These are phyloP conservation scores for Blastocystis sp. DNA, from an alignment of 352 stramenopile species.

Conservation along the genomic window DNA sequence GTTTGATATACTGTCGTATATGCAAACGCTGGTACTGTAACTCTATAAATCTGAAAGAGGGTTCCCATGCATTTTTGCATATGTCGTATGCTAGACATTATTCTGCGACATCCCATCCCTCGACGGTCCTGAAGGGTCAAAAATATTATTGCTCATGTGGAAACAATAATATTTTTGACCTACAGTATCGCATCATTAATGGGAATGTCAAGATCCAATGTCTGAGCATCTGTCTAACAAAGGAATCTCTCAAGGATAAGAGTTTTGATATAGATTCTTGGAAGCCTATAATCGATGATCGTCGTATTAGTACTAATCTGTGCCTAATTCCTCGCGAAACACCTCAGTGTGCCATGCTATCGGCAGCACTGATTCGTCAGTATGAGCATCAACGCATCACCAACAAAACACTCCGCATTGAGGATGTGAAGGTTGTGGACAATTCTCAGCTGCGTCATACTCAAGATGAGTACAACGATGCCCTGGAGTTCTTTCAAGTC, in stretches of 20 bases:
- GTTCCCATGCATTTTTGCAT: conserved; percentile 24
- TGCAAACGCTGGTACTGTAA: conserved; percentile 52
- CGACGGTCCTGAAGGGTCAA: not conserved
- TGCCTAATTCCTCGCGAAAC: not conserved
- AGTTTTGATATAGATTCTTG: conserved; percentile 95
- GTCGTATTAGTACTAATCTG: conserved; percentile 77
- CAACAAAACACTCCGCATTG: conserved; percentile 78
- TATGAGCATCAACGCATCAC: conserved; percentile 82
- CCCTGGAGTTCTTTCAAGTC: conserved; percentile 90
- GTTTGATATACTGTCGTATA: not conserved
- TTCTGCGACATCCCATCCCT: not conserved
- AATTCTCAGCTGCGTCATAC: conserved; percentile 65
- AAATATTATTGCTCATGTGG: not conserved
- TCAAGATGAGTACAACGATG: conserved; percentile 88
- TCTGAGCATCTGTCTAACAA: conserved; percentile 82
- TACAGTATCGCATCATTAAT: not conserved
- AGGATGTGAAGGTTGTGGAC: conserved; percentile 76
- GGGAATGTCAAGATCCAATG: not conserved
- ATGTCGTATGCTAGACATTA: not conserved
- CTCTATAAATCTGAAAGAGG: not conserved
- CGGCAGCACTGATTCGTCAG: conserved; percentile 71
- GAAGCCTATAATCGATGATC: conserved; percentile 92
- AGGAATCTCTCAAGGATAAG: conserved; percentile 92
- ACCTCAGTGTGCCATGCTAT: conserved; percentile 66
- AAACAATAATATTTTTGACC: conserved; percentile 4